These are phyloP conservation scores for Puya raimondii DNA, from an alignment of 176 grass and related monocot species.

Conservation along the genomic window DNA sequence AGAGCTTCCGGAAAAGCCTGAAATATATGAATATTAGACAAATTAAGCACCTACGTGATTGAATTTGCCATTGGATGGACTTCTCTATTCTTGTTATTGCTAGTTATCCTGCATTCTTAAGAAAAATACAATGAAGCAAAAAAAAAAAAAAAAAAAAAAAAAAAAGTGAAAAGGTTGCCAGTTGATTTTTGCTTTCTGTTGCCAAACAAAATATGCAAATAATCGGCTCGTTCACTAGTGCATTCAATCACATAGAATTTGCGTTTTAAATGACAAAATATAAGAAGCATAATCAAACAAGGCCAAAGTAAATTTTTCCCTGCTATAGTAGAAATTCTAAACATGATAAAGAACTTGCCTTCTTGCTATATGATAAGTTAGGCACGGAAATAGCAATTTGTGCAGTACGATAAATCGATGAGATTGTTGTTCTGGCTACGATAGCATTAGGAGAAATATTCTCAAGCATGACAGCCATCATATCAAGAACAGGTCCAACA, in stretches of 20 bases:
- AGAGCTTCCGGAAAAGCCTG: conserved; percentile 94
- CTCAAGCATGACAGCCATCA: conserved; percentile 75
- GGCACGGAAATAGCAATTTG: conserved; percentile 68
- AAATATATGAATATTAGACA: conserved; percentile 18
- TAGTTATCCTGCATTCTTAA: too few relatives aligned
- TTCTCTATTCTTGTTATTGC: too few relatives aligned
- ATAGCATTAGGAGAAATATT: conserved; percentile 58
- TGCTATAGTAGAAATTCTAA: background rate
- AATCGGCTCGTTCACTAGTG: too few relatives aligned
- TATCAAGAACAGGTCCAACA: conserved; percentile 89
- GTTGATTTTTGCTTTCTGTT: background rate
- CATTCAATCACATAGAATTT: background rate
- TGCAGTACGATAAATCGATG: conserved; percentile 71
- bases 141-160: background rate
- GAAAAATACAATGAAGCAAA: too few relatives aligned
- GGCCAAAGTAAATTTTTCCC: conserved; percentile 3
- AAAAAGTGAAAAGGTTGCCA: conserved; percentile 2
- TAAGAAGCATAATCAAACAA: background rate
- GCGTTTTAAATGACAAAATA: conserved; percentile 14
- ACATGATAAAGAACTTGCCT: conserved; percentile 40
- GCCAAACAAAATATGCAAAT: too few relatives aligned
- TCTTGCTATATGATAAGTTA: conserved; percentile 71
- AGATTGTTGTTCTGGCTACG: conserved; percentile 58
- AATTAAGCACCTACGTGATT: too few relatives aligned
- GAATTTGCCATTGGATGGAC: too few relatives aligned